These are phyloP conservation scores for Gymnopilus dilepis DNA, from an alignment of 768 basidiomycete species.

Conservation along the genomic window DNA sequence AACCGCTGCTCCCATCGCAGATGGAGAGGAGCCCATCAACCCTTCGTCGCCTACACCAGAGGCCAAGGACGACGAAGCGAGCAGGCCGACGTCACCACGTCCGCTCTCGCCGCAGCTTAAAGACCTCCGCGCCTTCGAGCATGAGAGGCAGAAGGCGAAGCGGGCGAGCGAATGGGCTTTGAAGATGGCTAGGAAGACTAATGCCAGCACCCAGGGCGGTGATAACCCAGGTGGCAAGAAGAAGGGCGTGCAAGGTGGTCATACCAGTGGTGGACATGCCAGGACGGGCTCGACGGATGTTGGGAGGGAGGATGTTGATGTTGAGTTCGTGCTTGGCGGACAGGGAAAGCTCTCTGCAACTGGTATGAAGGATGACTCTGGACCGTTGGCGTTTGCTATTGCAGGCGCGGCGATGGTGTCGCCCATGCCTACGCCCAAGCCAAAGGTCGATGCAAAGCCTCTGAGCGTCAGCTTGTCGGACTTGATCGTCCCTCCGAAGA, in stretches of 20 bases:
- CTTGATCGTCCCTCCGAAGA: constrained; percentile 36
- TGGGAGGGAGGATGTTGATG: constrained; percentile 25
- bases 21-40: constrained; percentile 15
- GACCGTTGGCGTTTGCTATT: too few relatives aligned
- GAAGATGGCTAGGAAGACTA: constrained; percentile 40
- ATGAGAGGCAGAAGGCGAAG: constrained; percentile 52
- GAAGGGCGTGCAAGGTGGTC: constrained; percentile 3
- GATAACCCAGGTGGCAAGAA: constrained; percentile 1
- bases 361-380: neutral
- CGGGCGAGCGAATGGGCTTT: constrained; percentile 46
- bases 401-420: too few relatives aligned
- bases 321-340: constrained; percentile 19
- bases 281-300: too few relatives aligned
- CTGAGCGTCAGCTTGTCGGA: constrained; percentile 40
- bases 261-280: too few relatives aligned
- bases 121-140: constrained; percentile 49
- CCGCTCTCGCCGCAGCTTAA: constrained; percentile 1
- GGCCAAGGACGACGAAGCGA: neutral
- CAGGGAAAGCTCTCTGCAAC: constrained; percentile 2
- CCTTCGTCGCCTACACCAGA: neutral
- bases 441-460: constrained; percentile 17
- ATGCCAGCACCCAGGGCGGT: neutral
- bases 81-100: neutral
- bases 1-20: too few relatives aligned
- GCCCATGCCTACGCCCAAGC: neutral